Evolutionary conservation across 306 rosid genomes (phyloP), one percentile per base, ranked within the genome.

Genomic region (Rosa rugosa): DNA sequence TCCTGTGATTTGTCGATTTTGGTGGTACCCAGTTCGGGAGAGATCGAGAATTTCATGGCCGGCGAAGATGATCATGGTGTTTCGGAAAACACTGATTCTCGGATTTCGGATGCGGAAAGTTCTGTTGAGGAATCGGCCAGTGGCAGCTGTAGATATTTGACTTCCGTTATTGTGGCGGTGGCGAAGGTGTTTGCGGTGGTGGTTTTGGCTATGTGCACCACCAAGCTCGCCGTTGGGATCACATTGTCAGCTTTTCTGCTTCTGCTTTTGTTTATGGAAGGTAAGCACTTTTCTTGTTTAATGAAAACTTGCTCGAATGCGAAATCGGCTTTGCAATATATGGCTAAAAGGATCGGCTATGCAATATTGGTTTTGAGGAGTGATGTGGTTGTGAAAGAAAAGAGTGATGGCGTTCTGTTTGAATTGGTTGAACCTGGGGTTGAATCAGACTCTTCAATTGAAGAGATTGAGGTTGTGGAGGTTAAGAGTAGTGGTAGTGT

Each of bases 241-340:
- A 90, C 91, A 17, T 78, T 88, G 73, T 90, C 90, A 1, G 94
- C 93, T 44, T 90, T 90, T 63, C 72, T 83, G 44, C 87, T 92
- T 49, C 14, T 94, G 69, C 25, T 92, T 69, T 82, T 89, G 11
- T 82, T 47, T 81, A 62, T 80, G 3, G 87, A 31, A 31, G 36
- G 85, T 9, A 86, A 83, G 49, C 81, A 84, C 8, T 72, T 42
- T 36, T 84, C 80, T 82, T 77, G 77, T 14, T 76, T 62, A 13
- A 20, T 77, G 31, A 69, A 23, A 17, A 88, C 82, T 20, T 75
- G 77, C 54, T 79, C 84, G 11, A 12, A 71, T 38, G 77, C 69
- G 5, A 76, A 67, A 54, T 9, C 14, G 27, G 73, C 68, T 8
- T 17, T 82, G 11, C 36, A 71, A 41, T 79, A 65, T 31, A 63